Evolutionary conservation across 148 eudicot genomes (phyloP).

Genomic region (Tetragonia tetragonoides): DNA sequence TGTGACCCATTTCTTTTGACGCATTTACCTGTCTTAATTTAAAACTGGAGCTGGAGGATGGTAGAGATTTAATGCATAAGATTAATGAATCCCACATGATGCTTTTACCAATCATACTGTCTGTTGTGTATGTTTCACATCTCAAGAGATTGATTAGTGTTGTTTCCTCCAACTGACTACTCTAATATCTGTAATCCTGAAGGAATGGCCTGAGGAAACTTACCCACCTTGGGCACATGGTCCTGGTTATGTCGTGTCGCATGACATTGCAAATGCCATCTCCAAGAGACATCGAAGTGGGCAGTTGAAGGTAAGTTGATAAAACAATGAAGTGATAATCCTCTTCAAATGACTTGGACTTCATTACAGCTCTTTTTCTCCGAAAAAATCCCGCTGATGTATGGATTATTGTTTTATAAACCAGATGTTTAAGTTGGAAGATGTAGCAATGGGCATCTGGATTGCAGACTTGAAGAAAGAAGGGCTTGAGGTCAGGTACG

Average conservation of each 20-base stretch:
- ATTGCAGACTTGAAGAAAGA: slow-evolving; percentile 69
- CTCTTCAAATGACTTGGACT: neutral
- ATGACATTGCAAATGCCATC: slow-evolving; percentile 68
- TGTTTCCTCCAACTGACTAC: neutral
- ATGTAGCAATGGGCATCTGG: slow-evolving; percentile 99
- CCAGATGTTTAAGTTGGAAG: slow-evolving; percentile 91
- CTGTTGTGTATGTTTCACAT: neutral
- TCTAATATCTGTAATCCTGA: slow-evolving; percentile 9
- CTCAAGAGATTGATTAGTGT: too few species aligned
- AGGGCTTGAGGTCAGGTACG: slow-evolving; percentile 66
- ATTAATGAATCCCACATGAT: too few species aligned
- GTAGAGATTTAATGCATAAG: neutral
- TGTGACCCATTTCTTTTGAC: neutral
- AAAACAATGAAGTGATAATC: neutral
- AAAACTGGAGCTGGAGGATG: neutral
- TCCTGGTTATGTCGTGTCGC: slow-evolving; percentile 87
- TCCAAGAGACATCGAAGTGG: slow-evolving; percentile 58
- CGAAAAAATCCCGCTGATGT: neutral
- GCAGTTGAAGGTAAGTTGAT: slow-evolving; percentile 53
- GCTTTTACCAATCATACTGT: neutral
- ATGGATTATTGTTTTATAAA: too few species aligned
- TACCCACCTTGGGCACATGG: slow-evolving; percentile 98
- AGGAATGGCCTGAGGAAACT: slow-evolving; percentile 85
- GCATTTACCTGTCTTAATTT: too few species aligned
- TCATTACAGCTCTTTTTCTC: neutral